These are phyloP conservation scores for Mucor irregularis DNA, from an alignment of 371 early-diverging fungal genomes.

Conservation along the genomic window DNA sequence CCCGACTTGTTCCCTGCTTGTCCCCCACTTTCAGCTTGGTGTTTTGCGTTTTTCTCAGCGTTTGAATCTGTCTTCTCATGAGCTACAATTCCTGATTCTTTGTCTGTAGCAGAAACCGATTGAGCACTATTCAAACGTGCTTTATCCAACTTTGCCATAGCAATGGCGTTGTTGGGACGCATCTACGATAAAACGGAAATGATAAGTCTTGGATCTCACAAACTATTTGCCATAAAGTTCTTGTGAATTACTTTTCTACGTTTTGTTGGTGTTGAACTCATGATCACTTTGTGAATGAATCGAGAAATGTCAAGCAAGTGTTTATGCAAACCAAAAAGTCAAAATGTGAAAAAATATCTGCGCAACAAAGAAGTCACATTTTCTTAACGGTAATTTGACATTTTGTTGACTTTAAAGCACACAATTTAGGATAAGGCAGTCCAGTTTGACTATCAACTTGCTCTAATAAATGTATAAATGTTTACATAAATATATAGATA, in stretches of 20 bases:
- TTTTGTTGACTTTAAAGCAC: no score
- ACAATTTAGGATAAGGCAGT: no score
- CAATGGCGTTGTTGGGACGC: conserved; percentile 11
- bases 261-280: background rate
- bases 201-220: background rate
- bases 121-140: background rate
- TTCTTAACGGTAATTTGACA: no score
- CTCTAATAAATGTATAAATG: no score
- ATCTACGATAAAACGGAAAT: background rate
- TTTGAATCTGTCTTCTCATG: no score
- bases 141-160: background rate
- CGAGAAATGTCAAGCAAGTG: no score
- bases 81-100: no score
- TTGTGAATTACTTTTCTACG: conserved; percentile 2
- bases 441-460: no score
- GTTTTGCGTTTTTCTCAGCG: background rate
- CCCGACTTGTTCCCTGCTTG: no score
- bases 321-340: background rate
- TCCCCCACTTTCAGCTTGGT: background rate
- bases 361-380: no score
- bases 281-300: background rate
- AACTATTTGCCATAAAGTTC: no score
- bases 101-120: background rate
- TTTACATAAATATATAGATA: no score
- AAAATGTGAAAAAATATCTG: background rate